Percentiles rank a stretch among this genome's conserved stretches.
Conservation (phyloP, 768 basidiomycete species). For the Boletellus sp. region DNA sequence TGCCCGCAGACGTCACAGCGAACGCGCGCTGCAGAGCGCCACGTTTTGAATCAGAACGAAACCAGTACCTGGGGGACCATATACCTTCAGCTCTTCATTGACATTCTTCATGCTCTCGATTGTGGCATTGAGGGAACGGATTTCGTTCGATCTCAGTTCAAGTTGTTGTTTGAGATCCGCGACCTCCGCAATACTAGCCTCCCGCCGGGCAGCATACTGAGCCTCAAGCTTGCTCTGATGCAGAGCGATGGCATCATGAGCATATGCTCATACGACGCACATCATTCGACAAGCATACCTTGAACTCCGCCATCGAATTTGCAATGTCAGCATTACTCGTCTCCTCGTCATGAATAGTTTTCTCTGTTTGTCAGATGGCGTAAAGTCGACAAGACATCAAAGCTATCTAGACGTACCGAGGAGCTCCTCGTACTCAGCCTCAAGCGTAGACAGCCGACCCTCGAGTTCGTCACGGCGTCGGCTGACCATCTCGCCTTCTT, state of each 20-base stretch:
- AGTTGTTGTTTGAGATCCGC: conserved; percentile 86
- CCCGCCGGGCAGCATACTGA: conserved; percentile 90
- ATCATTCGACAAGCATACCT: conserved; percentile 45
- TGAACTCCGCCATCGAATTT: conserved; percentile 86
- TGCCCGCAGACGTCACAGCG: conserved; percentile 94
- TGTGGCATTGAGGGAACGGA: conserved; percentile 76
- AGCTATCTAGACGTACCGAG: conserved; percentile 58
- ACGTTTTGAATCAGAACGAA: conserved; percentile 1
- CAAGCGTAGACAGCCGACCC: conserved; percentile 69
- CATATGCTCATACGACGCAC: background rate
- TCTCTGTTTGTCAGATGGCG: conserved; percentile 52
- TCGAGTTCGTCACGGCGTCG: conserved; percentile 88
- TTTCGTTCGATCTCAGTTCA: conserved; percentile 79
- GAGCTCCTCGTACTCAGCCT: conserved; percentile 95
- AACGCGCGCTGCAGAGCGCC: conserved; percentile 75
- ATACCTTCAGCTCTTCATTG: conserved; percentile 96
- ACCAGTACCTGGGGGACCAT: conserved; percentile 13
- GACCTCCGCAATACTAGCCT: conserved; percentile 82
- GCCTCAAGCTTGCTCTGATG: conserved; percentile 86
- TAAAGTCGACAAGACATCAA: conserved; percentile 1
- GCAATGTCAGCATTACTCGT: conserved; percentile 76
- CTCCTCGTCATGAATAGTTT: conserved; percentile 88
- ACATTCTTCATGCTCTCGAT: conserved; percentile 93
- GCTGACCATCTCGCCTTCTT: conserved; percentile 84
- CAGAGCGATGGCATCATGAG: conserved; percentile 4